Evolutionary conservation across 108 stramenopile species (phyloP), one percentile per base, ranked within the genome.

Genomic region (Epipyxis sp.): DNA sequence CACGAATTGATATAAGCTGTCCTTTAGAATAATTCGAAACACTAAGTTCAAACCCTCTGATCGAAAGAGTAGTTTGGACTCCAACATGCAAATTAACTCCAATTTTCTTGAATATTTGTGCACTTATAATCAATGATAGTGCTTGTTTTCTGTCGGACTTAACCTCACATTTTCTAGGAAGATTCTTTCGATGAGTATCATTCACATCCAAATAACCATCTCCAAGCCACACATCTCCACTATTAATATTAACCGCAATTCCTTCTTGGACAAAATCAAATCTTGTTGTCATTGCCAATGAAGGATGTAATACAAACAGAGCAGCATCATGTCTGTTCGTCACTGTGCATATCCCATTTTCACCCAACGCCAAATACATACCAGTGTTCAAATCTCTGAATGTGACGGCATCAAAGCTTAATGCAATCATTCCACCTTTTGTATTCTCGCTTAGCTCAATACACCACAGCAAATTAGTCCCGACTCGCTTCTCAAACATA

Each of bases 371-470:
- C 6, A 74, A 20, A 39, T 74, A 74, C 34, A 6, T 6, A 3
- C 71, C 71, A 29, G 71, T 30, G 43, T 74, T 74, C 71, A 74
- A 37, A 57, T 74, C 71, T 3, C 71, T 37, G 6, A 74, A 42
- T 6, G 34, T 57, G 25, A 74, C 50, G n/a, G 43, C 3, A 37
- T 57, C 71, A 10, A 30, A 46, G 3, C 32, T 6, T 6, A 54
- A 3, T 27, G n/a, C 16, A 13, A 74, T 42, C 3, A 42, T 37
- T 6, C 71, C 71, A 74, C 71, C 71, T 27, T 6, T 37, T 6
- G 50, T 42, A 6, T 6, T 32, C 16, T 27, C 10, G 10, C 3
- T 6, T 20, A 30, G 16, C 50, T 74, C 71, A 39, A 74, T 57
- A 29, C 37, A 13, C 71, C 71, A 74, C 34, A 74, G 34, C 10